Conservation (phyloP, 495 filamentous ascomycete genomes). For the Terfezia claveryi region DNA sequence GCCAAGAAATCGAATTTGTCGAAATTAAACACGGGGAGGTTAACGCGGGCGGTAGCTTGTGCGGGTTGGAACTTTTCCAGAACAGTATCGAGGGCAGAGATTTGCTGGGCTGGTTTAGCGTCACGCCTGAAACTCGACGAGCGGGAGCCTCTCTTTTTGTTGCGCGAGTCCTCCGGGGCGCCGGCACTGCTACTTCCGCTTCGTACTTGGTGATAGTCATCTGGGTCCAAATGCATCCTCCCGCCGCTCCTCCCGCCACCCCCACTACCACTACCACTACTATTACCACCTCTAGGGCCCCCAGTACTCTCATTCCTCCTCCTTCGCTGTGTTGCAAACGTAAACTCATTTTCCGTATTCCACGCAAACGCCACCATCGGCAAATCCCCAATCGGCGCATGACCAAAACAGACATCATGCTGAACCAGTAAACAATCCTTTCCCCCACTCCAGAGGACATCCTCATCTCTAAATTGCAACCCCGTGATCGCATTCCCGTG, state of each 20-base stretch:
- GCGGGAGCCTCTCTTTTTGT: too few relatives aligned
- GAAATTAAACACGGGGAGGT: slow-evolving; percentile 8
- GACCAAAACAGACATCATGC: slow-evolving; percentile 63
- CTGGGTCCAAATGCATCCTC: slow-evolving; percentile 8
- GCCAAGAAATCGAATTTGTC: slow-evolving; percentile 13
- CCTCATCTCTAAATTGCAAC: slow-evolving; percentile 74
- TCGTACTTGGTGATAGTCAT: slow-evolving; percentile 12
- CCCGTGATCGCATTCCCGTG: slow-evolving; percentile 51
- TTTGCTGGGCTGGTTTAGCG: too few relatives aligned
- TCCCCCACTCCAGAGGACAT: slow-evolving; percentile 79
- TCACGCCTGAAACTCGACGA: too few relatives aligned
- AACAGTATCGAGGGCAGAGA: slow-evolving; percentile 6
- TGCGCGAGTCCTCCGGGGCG: slow-evolving; percentile 5
- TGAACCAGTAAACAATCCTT: slow-evolving; percentile 67
- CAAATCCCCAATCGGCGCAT: slow-evolving; percentile 51
- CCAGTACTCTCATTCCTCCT: too few relatives aligned
- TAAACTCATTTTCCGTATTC: too few relatives aligned
- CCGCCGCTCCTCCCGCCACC: slow-evolving; percentile 28
- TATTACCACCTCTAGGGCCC: too few relatives aligned
- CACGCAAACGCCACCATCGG: too few relatives aligned
- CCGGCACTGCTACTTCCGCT: slow-evolving; percentile 12
- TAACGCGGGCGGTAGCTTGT: slow-evolving; percentile 11
- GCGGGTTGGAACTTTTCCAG: slow-evolving; percentile 9
- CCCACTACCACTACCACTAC: too few relatives aligned
- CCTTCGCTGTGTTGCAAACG: too few relatives aligned